A percentile compares a stretch with the other conserved stretches of the same genome.
phyloP scores from a whole-genome alignment of 2,329 filamentous ascomycete genomes.

The Exophiala xenobiotica region DNA sequence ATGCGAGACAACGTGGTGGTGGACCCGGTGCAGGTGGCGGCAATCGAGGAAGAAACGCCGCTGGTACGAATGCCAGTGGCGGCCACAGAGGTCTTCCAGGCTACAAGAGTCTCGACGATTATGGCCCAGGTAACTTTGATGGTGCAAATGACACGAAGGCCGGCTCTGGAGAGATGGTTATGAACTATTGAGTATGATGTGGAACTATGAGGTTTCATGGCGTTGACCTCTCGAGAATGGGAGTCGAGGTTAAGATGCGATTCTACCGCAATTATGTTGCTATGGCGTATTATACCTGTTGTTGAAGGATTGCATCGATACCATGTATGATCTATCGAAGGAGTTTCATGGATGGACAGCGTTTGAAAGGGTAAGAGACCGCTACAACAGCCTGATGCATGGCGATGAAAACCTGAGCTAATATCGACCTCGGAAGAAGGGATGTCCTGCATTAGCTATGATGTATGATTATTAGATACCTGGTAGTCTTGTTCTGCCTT shows the following conservation, averaged over 20 bases:
- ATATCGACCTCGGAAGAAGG: too few relatives aligned
- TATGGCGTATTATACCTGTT: not conserved
- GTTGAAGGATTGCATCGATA: not conserved
- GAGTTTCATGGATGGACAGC: too few relatives aligned
- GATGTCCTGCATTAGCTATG: too few relatives aligned
- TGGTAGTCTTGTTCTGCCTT: not conserved
- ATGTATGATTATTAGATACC: not conserved
- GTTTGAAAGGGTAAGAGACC: not conserved
- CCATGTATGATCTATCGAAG: slow-evolving; percentile 1
- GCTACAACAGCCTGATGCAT: too few relatives aligned
- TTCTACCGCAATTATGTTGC: not conserved
- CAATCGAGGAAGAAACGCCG: slow-evolving; percentile 12
- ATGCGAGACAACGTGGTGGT: slow-evolving; percentile 14
- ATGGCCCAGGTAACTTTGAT: slow-evolving; percentile 35
- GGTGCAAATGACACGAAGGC: slow-evolving; percentile 26
- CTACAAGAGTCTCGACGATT: slow-evolving; percentile 69
- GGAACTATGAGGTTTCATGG: not conserved
- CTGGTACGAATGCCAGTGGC: slow-evolving; percentile 32
- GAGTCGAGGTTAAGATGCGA: not conserved
- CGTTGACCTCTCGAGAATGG: not conserved
- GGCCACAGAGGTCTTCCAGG: slow-evolving; percentile 46
- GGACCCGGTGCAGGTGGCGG: slow-evolving; percentile 10
- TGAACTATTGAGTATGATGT: slow-evolving; percentile 27
- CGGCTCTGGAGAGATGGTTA: slow-evolving; percentile 29
- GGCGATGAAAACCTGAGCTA: too few relatives aligned